Evolutionary conservation across 371 early-diverging fungal species (phyloP).

Genomic region (Mucor racemosus): DNA sequence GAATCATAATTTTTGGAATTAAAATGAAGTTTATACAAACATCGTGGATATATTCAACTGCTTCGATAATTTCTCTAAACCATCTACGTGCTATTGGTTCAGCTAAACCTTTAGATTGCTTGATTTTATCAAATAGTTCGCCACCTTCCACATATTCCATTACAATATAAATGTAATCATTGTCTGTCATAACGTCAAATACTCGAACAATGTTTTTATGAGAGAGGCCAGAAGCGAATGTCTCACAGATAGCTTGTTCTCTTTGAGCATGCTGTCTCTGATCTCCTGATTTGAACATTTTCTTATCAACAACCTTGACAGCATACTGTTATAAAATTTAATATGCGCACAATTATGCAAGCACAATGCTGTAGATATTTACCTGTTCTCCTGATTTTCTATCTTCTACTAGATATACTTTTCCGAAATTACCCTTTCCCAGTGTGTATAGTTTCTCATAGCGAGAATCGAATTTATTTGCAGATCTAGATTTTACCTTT

Average conservation of each 20-base stretch:
- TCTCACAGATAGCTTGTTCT: constrained; percentile 67
- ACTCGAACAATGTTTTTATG: constrained; percentile 89
- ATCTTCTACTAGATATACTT: constrained; percentile 75
- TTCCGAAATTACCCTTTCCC: constrained; percentile 87
- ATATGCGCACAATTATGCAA: constrained; percentile 27
- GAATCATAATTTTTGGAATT: not conserved
- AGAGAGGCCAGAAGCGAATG: constrained; percentile 64
- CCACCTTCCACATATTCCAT: constrained; percentile 97
- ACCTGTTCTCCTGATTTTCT: constrained; percentile 66
- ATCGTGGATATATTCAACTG: constrained; percentile 92
- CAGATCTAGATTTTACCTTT: constrained; percentile 8
- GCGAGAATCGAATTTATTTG: constrained; percentile 19
- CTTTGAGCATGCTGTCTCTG: constrained; percentile 60
- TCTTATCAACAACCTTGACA: constrained; percentile 68
- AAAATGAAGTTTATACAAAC: constrained; percentile 16
- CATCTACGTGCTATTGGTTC: constrained; percentile 87
- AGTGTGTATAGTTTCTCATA: constrained; percentile 59
- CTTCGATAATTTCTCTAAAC: constrained; percentile 95
- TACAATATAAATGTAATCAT: constrained; percentile 86
- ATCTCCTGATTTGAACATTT: constrained; percentile 57
- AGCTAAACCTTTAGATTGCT: constrained; percentile 81
- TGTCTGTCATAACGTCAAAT: constrained; percentile 87
- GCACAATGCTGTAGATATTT: constrained; percentile 20
- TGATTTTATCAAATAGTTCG: constrained; percentile 95
- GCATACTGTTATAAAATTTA: constrained; percentile 57